Base-by-base conservation (phyloP, 2,329 filamentous ascomycete species). In the Paecilomyces dactylethromorphus region DNA sequence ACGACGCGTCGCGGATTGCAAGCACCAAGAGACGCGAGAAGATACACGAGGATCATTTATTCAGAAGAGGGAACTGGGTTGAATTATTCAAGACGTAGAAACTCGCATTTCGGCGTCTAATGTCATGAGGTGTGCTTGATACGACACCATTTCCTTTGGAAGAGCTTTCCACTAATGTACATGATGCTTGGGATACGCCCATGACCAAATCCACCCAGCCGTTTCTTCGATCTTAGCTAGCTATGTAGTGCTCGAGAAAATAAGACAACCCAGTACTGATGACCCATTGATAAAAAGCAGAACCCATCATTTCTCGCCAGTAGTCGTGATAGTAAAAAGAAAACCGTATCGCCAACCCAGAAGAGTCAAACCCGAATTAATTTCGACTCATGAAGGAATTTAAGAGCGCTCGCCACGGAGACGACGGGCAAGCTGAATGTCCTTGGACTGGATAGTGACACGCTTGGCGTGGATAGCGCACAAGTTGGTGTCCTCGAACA, bases 401-500 rank as follows among this genome's bases (percentile, higher is more conserved):
- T 85, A 93, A 83, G 91, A 92, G 78, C 90, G 89, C 84, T 94
- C 92, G 68, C 94, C 94, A 73, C 94, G 91, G 74, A 99, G 91
- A 73, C 94, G 90, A 69, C 94, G 90, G 72, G 93, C 92, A 55
- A 97, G 87, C 82, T 97, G 93, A 76, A 97, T 97, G 72, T 97
- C 93, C 85, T 97, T 97, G 79, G 76, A 78, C 74, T 81, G 93
- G 80, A 97, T 97, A 74, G 93, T 97, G 74, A 97, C 94, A 82
- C 94, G 92, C 87, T 97, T 97, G 81, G 94, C 93, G 82, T 97
- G 94, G 79, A 97, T 96, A 74, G 94, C 93, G 82, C 93, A 97
- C 56, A 96, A 82, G 84, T 97, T 97, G 81, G 93, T 97, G 77
- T 97, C 93, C 81, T 97, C 92, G 71, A 97, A 97, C 66, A 97